These are phyloP conservation scores for Yamadazyma triangularis DNA, from an alignment of 1,139 yeast species.

Conservation along the genomic window DNA sequence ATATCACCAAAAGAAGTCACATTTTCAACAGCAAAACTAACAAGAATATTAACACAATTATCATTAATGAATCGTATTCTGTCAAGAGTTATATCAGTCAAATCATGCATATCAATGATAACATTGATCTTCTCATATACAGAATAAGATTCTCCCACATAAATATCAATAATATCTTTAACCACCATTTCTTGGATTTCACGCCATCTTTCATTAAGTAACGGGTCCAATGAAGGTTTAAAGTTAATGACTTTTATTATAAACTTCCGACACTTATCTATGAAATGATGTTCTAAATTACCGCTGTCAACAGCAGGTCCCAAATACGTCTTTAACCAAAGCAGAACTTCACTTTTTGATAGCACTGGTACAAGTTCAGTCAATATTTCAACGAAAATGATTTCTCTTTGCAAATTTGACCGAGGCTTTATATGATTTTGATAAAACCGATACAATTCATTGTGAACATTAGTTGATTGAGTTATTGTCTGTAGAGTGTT, in stretches of 20 bases:
- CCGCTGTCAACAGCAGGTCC: slow-evolving; percentile 60
- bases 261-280: slow-evolving; percentile 39
- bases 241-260: slow-evolving; percentile 29
- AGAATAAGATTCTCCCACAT: slow-evolving; percentile 17
- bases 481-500: slow-evolving; percentile 31
- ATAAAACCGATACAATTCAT: slow-evolving; percentile 46
- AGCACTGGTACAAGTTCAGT: slow-evolving; percentile 35
- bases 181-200: slow-evolving; percentile 23
- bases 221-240: slow-evolving; percentile 22
- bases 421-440: slow-evolving; percentile 30
- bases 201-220: slow-evolving; percentile 18
- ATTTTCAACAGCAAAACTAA: slow-evolving; percentile 33
- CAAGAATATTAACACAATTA: slow-evolving; percentile 38
- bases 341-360: slow-evolving; percentile 32
- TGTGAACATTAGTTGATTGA: slow-evolving; percentile 40
- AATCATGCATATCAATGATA: slow-evolving; percentile 15
- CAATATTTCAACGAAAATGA: slow-evolving; percentile 45
- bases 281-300: slow-evolving; percentile 41
- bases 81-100: slow-evolving; percentile 39
- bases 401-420: slow-evolving; percentile 31
- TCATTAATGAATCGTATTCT: slow-evolving; percentile 43
- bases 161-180: slow-evolving; percentile 26
- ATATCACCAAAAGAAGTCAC: slow-evolving; percentile 29
- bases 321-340: slow-evolving; percentile 53
- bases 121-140: slow-evolving; percentile 15